A percentile compares a stretch with the other conserved stretches of the same genome.
These are phyloP conservation scores for Ceratocystis colombiana DNA, from an alignment of 2,329 filamentous ascomycete species.

Conservation along the genomic window DNA sequence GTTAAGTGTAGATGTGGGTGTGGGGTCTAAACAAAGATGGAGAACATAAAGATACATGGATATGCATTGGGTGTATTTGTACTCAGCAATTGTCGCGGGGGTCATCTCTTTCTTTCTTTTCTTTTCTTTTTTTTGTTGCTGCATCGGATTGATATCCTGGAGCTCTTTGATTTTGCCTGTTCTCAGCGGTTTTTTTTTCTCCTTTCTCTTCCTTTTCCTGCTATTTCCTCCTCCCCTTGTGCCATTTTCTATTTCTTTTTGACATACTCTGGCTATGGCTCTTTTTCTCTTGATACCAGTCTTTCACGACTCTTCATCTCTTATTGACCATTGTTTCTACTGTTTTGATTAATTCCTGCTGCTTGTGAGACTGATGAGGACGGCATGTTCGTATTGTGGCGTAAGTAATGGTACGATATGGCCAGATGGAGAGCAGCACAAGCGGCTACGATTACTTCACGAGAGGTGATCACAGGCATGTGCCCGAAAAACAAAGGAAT, in stretches of 20 bases:
- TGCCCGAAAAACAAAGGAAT: too few species aligned
- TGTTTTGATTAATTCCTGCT: neutral
- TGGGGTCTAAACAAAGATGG: too few species aligned
- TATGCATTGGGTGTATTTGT: neutral
- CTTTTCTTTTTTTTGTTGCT: constrained; percentile 8
- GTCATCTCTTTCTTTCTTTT: constrained; percentile 21
- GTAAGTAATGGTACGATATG: too few species aligned
- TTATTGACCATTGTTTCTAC: neutral
- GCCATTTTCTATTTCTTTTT: constrained; percentile 3
- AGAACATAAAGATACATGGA: too few species aligned
- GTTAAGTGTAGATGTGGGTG: neutral
- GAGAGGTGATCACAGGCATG: too few species aligned
- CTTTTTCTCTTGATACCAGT: constrained; percentile 19
- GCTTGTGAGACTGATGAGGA: too few species aligned
- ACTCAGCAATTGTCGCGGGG: neutral
- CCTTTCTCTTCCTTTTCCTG: constrained; percentile 3
- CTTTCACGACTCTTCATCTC: constrained; percentile 2
- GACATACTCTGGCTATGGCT: neutral
- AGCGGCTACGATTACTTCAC: too few species aligned
- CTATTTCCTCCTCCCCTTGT: neutral
- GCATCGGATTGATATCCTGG: constrained; percentile 10
- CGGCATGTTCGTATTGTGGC: too few species aligned
- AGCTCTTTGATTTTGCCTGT: constrained; percentile 16
- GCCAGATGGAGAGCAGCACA: too few species aligned
- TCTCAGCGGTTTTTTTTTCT: constrained; percentile 20